Base-by-base conservation (phyloP, 2,329 filamentous ascomycete genomes). In the Fusarium stilboides region DNA sequence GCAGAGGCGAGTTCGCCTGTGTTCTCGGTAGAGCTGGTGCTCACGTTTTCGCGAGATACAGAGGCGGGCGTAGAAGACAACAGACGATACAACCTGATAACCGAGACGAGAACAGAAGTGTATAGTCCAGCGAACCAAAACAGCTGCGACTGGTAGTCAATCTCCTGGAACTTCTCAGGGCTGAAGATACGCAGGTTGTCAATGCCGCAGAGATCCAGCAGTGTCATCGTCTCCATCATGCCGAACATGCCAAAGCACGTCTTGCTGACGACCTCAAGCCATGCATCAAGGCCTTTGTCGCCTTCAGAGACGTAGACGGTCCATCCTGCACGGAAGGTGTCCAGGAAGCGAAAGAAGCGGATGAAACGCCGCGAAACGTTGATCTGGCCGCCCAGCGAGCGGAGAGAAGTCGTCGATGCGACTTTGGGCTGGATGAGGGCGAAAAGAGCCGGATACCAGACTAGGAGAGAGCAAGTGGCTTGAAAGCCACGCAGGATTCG, bases 121-220 rank as follows among this genome's bases (percentile, higher is more conserved):
- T 79, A 79, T 22, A 93, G 80, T 0, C 86, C 85, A 39, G 89
- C 87, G 67, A 93, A 86, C 92, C 92, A 94, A 77, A 91, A 89
- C 53, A 88, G 85, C 78, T 92, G 88, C 1, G 87, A 87, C 78
- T 93, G 89, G 22, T 85, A 64, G 45, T 87, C 82, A 6, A 91
- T 72, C 26, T 66, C 71, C n/a, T 72, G 70, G 17, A 84, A 84
- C 77, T 81, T 74, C 37, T 82, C 84, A 2, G 84, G 71, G 1
- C 84, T 85, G 80, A 90, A 89, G 14, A 87, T 77, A 46, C 85
- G 80, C 65, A 88, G 67, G 54, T 80, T 80, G 42, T 78, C 71
- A 19, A 86, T 75, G 19, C 74, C 75, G 50, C 84, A 69, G 26
- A 83, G 77, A 80, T 91, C 84, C 63, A 89, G 81, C 47, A 92